Evolutionary conservation across 1,139 yeast species (phyloP).

Genomic region (Saccharomyces uvarum): DNA sequence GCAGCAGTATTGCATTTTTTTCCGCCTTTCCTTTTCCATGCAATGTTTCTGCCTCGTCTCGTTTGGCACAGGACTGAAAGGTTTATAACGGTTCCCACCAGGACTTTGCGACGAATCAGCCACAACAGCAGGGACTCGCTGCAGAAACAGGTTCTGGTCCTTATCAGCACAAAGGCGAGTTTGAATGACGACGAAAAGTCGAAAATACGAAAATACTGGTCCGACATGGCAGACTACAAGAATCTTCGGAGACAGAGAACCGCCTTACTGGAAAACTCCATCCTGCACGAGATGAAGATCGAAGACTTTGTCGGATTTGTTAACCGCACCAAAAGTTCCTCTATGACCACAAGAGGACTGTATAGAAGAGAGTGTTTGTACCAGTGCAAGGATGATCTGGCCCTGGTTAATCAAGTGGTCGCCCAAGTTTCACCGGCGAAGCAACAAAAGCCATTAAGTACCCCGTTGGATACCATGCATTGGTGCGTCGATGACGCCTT

Average conservation of each 20-base stretch:
- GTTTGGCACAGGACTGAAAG: background rate
- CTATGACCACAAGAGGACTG: conserved; percentile 15
- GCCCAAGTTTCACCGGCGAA: background rate
- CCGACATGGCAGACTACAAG: background rate
- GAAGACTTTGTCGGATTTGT: conserved; percentile 3
- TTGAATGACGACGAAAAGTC: background rate
- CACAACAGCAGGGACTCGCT: background rate
- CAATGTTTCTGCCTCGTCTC: background rate
- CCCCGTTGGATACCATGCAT: conserved; percentile 10
- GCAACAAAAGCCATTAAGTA: background rate
- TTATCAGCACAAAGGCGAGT: background rate
- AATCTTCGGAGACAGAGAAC: background rate
- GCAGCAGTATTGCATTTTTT: background rate
- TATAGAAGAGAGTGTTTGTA: conserved; percentile 19
- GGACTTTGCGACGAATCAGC: background rate
- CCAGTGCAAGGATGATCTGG: conserved; percentile 5
- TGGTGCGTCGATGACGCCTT: conserved; percentile 18
- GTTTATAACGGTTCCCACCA: background rate
- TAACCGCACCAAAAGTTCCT: conserved; percentile 4
- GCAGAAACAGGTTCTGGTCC: background rate
- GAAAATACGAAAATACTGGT: background rate
- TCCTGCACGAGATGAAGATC: conserved; percentile 5
- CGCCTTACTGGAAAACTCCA: conserved; percentile 6
- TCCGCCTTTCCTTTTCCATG: background rate
- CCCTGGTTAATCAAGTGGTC: conserved; percentile 3